Base-by-base conservation (phyloP, 805 yeast genomes). In the Clavispora fructus region DNA sequence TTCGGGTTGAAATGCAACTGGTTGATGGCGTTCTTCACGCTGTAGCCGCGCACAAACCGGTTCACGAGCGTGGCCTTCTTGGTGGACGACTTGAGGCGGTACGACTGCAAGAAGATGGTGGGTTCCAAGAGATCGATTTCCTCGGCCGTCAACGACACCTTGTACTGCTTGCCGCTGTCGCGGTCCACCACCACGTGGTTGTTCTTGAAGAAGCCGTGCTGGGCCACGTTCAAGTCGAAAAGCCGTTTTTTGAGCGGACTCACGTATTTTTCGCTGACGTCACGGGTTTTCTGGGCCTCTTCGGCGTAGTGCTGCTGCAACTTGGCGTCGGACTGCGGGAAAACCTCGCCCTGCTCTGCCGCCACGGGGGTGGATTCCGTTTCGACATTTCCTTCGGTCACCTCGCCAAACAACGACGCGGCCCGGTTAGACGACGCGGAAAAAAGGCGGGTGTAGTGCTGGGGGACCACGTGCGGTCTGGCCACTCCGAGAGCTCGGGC, bases 1-100 rank as follows among this genome's bases (percentile, higher is more conserved):
- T 88, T 89, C 41, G 82, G 77, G 62, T 82, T 80, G 73, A 92
- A 92, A 65, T 92, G 97, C 56, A 91, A 83, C 69, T 91, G 97
- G 35, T 92, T 88, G 55, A 92, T 85, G 43, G 97, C 98, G 38
- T 78, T 79, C 55, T 82, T 79, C 31, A 87, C 80, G 44, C 80
- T 77, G 66, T 86, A 68, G 30, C 84, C 84, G 47, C 87, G 78
- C 48, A 91, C 77, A 59, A 90, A 79, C 54, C 97, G 77, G 53
- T 87, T 73, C 41, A 89, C 85, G 35, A 82, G 72, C 10, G 88
- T 88, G 39, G 94, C 88, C 68, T 92, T 92, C 68, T 92, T 92
- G 73, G 85, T 79, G 6, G 95, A 83, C n/a, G 91, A 79, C 64
- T 88, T 88, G 56, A 91, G 76, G 65, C 98, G 78, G 72, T 75